phyloP scores from a whole-genome alignment of 345 rosid species.

The Populus davidiana region DNA sequence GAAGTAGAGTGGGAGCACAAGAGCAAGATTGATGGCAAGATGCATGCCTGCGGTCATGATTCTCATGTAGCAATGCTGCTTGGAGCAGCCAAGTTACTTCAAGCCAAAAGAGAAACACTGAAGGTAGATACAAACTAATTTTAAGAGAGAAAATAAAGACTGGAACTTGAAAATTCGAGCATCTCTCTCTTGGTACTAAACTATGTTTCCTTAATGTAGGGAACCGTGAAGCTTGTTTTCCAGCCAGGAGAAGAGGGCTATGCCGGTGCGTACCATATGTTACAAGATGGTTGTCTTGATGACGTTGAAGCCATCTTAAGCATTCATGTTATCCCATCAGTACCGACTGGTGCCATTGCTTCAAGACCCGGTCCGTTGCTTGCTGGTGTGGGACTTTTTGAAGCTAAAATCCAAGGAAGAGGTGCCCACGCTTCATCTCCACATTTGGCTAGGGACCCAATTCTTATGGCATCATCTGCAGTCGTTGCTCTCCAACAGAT shows the following conservation, averaged over 20 bases:
- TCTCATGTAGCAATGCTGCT: constrained; percentile 74
- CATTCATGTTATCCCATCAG: constrained; percentile 52
- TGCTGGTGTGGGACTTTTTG: constrained; percentile 58
- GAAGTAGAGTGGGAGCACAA: constrained; percentile 68
- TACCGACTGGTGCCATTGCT: constrained; percentile 47
- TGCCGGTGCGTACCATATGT: constrained; percentile 66
- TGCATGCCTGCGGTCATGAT: constrained; percentile 84
- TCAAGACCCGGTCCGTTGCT: constrained; percentile 58
- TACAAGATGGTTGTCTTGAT: constrained; percentile 52
- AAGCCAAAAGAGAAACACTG: constrained; percentile 34
- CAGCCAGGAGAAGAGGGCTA: constrained; percentile 82
- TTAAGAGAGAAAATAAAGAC: not conserved
- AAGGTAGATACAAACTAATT: constrained; percentile 36
- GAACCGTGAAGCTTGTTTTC: constrained; percentile 71
- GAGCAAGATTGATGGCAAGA: constrained; percentile 62
- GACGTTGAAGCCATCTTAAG: constrained; percentile 54
- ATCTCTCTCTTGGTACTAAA: not conserved
- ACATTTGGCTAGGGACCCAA: constrained; percentile 52
- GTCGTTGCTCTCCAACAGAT: constrained; percentile 67
- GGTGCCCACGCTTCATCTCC: constrained; percentile 66
- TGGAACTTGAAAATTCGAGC: not conserved
- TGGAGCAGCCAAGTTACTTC: constrained; percentile 73
- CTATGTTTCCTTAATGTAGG: constrained; percentile 25
- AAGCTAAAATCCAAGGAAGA: constrained; percentile 51
- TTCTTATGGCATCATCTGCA: constrained; percentile 60